A percentile compares a stretch with the other conserved stretches of the same genome.
phyloP scores from a whole-genome alignment of 169 alveolate species.

The Plasmodium coatneyi region DNA sequence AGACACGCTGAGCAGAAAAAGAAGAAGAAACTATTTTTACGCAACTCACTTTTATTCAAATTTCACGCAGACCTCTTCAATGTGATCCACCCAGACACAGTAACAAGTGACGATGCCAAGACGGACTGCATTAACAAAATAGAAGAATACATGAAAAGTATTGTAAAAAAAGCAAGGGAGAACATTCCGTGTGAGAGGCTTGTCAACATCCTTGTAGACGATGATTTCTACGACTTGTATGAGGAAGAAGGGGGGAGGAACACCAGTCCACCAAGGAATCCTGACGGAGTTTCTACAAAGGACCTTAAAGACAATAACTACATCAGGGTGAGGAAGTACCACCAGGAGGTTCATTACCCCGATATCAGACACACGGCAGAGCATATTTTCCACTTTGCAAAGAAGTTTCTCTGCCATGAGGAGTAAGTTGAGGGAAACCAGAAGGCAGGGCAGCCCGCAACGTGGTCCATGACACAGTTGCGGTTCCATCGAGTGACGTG shows the following conservation, averaged over 20 bases:
- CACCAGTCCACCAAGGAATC: neutral
- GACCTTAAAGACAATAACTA: neutral
- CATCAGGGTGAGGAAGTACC: neutral
- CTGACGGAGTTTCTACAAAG: neutral
- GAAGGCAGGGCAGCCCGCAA: neutral
- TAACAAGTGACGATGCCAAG: neutral
- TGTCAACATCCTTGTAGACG: constrained; percentile 30
- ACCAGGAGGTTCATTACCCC: neutral
- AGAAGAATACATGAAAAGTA: constrained; percentile 9
- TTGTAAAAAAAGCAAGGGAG: neutral
- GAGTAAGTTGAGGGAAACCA: neutral
- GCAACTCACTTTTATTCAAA: constrained; percentile 17
- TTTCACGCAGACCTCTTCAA: neutral
- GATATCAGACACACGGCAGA: constrained; percentile 26
- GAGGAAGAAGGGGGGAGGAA: neutral
- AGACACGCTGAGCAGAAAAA: neutral
- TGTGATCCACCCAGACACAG: neutral
- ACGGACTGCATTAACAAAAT: neutral
- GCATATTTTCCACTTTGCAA: constrained; percentile 30
- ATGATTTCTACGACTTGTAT: constrained; percentile 19
- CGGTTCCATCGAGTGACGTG: neutral
- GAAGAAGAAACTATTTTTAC: constrained; percentile 7
- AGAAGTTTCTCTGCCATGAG: constrained; percentile 5
- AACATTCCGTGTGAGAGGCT: constrained; percentile 1
- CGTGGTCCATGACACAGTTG: neutral